Base-by-base conservation (phyloP, 1,284 basidiomycete species). In the Pterula multifida region DNA sequence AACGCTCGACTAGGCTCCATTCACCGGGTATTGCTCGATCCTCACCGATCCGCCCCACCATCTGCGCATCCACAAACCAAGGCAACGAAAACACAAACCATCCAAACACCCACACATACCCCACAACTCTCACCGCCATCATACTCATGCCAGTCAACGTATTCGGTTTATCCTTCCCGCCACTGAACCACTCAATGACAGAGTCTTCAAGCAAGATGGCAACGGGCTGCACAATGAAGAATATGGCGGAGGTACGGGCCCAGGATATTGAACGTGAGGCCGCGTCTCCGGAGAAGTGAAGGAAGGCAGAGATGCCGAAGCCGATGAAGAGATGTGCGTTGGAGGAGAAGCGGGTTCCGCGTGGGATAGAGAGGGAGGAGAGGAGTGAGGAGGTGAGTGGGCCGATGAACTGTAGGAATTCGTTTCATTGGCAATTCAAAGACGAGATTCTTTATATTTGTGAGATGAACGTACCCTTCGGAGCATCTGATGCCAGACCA, bases 81-180 rank as follows among this genome's bases (percentile, higher is more conserved):
- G 56, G 56, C n/a, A 55, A 21, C 17, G 49, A 49, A 26, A 49
- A 54, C 17, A 53, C 53, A 23, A 57, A 55, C 55, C 56, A 57
- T 1, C 49, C 48, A 52, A 48, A 53, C 19, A 50, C 47, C 55
- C 54, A 55, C 2, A 50, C 19, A 42, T 54, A 56, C 13, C 55
- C 55, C 1, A 50, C 39, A 21, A 19, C 24, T 32, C 46, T 35
- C 9, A 19, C 39, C 6, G 17, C 9, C 9, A 42, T 9, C 39
- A 9, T 4, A 9, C 39, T 22, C 1, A 17, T 17, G 17, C 51
- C 19, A 32, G 17, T n/a, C 13, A 53, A 49, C 46, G 35, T 15
- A 19, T 44, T 44, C 2, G 22, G n/a, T n/a, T n/a, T n/a, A n/a
- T n/a, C n/a, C n/a, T n/a, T n/a, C n/a, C n/a, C n/a, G n/a, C n/a